These are phyloP conservation scores for Sporothrix mexicana DNA, from an alignment of 2,329 filamentous ascomycete genomes.

Conservation along the genomic window DNA sequence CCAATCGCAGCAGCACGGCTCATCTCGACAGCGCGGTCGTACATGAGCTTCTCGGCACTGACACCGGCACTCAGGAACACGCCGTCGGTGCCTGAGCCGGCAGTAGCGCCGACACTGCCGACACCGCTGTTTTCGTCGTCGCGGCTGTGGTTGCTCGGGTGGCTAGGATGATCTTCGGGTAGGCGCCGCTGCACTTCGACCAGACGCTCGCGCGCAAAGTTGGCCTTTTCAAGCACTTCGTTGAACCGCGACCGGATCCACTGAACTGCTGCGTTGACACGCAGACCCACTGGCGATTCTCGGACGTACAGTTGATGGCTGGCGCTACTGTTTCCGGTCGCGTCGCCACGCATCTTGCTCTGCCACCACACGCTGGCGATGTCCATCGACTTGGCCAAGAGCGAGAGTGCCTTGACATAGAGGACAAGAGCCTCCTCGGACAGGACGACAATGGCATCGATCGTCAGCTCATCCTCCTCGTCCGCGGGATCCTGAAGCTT, in stretches of 20 bases:
- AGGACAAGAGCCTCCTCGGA: slow-evolving; percentile 95
- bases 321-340: slow-evolving; percentile 38
- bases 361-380: slow-evolving; percentile 93
- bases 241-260: slow-evolving; percentile 96
- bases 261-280: slow-evolving; percentile 92
- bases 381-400: slow-evolving; percentile 94
- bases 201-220: slow-evolving; percentile 87
- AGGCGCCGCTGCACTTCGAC: slow-evolving; percentile 84
- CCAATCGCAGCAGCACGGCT: slow-evolving; percentile 92
- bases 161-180: slow-evolving; percentile 82
- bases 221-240: slow-evolving; percentile 94
- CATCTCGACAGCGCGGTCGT: slow-evolving; percentile 96
- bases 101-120: slow-evolving; percentile 60
- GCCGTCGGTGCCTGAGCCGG: slow-evolving; percentile 69
- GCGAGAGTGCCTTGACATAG: slow-evolving; percentile 90
- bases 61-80: slow-evolving; percentile 86
- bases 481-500: slow-evolving; percentile 54
- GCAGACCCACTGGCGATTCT: slow-evolving; percentile 62
- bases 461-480: slow-evolving; percentile 79
- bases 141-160: slow-evolving; percentile 73
- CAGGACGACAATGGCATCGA: slow-evolving; percentile 82
- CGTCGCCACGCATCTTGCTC: slow-evolving; percentile 73
- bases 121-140: slow-evolving; percentile 56
- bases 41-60: slow-evolving; percentile 97
- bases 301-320: slow-evolving; percentile 49